These are phyloP conservation scores for Myxozyma vanderwaltii DNA, from an alignment of 805 yeast species.

Conservation along the genomic window DNA sequence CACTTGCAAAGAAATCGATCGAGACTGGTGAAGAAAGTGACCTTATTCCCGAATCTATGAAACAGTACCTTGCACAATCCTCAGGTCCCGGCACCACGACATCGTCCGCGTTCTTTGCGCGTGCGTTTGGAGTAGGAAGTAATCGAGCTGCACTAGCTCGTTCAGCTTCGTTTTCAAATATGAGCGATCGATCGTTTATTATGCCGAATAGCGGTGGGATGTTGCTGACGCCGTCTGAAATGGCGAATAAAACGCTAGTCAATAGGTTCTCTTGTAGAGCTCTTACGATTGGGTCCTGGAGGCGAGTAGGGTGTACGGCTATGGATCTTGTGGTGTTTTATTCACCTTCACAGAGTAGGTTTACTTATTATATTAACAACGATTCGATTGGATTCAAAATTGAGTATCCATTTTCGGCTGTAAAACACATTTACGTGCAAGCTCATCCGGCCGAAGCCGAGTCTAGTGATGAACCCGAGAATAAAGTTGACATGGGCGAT, in stretches of 20 bases:
- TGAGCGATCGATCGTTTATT: conserved; percentile 19
- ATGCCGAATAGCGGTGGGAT: conserved; percentile 12
- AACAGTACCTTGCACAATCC: conserved; percentile 28
- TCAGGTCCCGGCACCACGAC: conserved; percentile 22
- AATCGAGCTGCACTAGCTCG: conserved; percentile 16
- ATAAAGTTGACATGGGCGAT: conserved; percentile 13
- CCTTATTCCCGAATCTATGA: conserved; percentile 32
- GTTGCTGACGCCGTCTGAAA: conserved; percentile 6
- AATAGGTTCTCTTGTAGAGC: conserved; percentile 20
- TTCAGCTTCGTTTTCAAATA: conserved; percentile 21
- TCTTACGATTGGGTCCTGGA: conserved; percentile 32
- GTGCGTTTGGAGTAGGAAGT: conserved; percentile 22
- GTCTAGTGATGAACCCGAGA: background rate
- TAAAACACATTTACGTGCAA: conserved; percentile 27
- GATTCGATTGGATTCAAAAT: conserved; percentile 31
- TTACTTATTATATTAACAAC: conserved; percentile 32
- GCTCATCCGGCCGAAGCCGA: background rate
- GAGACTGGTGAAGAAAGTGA: conserved; percentile 33
- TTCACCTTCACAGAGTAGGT: conserved; percentile 16
- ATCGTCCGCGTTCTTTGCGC: conserved; percentile 28
- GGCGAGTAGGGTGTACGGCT: conserved; percentile 24
- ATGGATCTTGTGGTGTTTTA: conserved; percentile 30
- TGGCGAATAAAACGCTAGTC: conserved; percentile 4
- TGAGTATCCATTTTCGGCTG: conserved; percentile 25
- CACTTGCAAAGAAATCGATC: conserved; percentile 29